Evolutionary conservation across 2,329 filamentous ascomycete species (phyloP), one percentile per base, ranked within the genome.

Genomic region (Fusarium duplospermum): DNA sequence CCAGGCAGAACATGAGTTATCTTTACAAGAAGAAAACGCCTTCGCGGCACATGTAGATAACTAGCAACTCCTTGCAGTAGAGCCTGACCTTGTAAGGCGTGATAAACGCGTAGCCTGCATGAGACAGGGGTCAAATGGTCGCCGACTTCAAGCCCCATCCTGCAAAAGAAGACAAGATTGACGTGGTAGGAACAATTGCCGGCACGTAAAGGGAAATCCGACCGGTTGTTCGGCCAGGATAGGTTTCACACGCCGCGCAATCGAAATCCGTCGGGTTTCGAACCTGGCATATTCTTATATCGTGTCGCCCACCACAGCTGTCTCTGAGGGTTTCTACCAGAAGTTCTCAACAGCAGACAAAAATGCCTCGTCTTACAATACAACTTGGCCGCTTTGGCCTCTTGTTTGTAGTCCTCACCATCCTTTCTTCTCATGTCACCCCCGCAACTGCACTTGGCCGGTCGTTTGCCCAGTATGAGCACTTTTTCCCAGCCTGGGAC

Each of bases 401-500:
- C 9, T 33, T 54, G 1, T 16, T 62, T 1, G 18, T 2, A 0
- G 20, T 13, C 13, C 3, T 29, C 4, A 6, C 42, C 14, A 40
- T 65, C 16, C 13, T 73, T 38, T 14, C 18, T 14, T 29, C n/a
- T 11, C 20, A 61, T 18, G 24, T 62, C 31, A 13, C 42, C 0
- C 47, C 71, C 4, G 9, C 45, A 11, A 11, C 27, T 10, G 71
- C 68, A n/a, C 22, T 64, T 42, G 27, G 22, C 2, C 71, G 71
- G 42, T 74, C 72, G 3, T 65, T 47, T 13, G 38, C 10, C 1
- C 72, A 74, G 18, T 74, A 69, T 22, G 36, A 76, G 2, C 50
- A 67, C 9, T 76, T 76, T 54, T 76, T 76, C 45, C 66, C 72
- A n/a, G 72, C 72, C 20, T 75, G 74, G 74, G 33, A 71, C 1